Base-by-base conservation (phyloP, 164 flowering plant species). In the Buxus sempervirens region DNA sequence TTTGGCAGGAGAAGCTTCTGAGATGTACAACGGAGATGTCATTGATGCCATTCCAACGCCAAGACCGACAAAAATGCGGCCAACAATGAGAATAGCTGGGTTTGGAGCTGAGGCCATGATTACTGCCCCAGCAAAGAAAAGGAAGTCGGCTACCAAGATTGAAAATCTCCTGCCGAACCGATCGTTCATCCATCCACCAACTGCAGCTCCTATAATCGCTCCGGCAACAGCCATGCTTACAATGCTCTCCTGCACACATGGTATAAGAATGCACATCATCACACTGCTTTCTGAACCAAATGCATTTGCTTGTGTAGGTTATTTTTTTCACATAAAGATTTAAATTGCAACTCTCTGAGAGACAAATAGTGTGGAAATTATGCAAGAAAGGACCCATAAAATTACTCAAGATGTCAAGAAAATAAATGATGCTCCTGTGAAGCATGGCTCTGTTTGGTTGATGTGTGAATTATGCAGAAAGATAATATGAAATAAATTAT, bases 41-140 rank as follows among this genome's bases (percentile, higher is more conserved):
- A 88, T 83, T 0, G 90, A 86, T 0, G 90, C 87, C 85, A 88
- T 84, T 65, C 90, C 89, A 5, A 88, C 93, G 1, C 90, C 90
- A 6, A 88, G 74, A 23, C 90, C 90, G 0, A 86, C 86, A 27
- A 88, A 78, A 26, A 82, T 51, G 2, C 88, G 80, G 7, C 90
- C 93, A 45, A 76, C 23, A 60, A 88, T 86, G 76, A 86, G 80
- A 12, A 77, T 32, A 54, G 69, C 51, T 0, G 90, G 88, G 65
- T 63, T 74, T 0, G 77, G 83, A 57, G 93, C 84, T 58, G 82
- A 22, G 8, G 86, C 88, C 93, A 88, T 88, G 76, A 84, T 18
- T 0, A 83, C 73, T 3, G 93, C 83, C 20, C 93, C 90, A 10
- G 75, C 23, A 32, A 85, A 80, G 79, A 88, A 88, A n/a, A 88